These are phyloP conservation scores for Epichloe amarillans DNA, from an alignment of 2,329 filamentous ascomycete species.

Conservation along the genomic window DNA sequence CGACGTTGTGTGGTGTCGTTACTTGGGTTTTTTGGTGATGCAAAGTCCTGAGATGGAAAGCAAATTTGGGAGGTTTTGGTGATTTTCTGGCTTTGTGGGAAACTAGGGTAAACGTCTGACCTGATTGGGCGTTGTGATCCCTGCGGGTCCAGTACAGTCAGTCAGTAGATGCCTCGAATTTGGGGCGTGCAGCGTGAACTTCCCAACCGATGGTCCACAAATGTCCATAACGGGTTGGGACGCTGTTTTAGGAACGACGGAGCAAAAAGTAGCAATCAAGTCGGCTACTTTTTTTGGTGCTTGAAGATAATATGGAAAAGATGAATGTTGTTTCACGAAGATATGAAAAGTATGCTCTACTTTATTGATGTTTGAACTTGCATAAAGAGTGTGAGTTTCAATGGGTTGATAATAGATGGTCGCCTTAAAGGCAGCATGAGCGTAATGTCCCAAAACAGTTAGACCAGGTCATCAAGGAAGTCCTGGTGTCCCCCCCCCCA, in stretches of 20 bases:
- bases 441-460: not conserved
- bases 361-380: too few species aligned
- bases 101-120: slow-evolving; percentile 24
- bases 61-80: slow-evolving; percentile 29
- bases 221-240: not conserved
- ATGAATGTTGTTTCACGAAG: too few species aligned
- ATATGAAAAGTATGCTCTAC: too few species aligned
- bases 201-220: not conserved
- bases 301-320: too few species aligned
- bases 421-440: not conserved
- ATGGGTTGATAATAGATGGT: not conserved
- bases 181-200: not conserved
- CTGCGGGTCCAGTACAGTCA: not conserved
- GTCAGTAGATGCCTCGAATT: slow-evolving; percentile 3
- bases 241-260: not conserved
- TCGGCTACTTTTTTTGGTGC: too few species aligned
- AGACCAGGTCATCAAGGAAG: not conserved
- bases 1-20: slow-evolving; percentile 31
- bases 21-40: slow-evolving; percentile 29
- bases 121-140: slow-evolving; percentile 19
- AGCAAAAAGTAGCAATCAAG: too few species aligned
- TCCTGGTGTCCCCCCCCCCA: not conserved
- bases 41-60: slow-evolving; percentile 21
- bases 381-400: not conserved
- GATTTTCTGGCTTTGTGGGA: slow-evolving; percentile 33